Evolutionary conservation across 495 filamentous ascomycete species (phyloP).

Genomic region (Penicillium coprophilum): DNA sequence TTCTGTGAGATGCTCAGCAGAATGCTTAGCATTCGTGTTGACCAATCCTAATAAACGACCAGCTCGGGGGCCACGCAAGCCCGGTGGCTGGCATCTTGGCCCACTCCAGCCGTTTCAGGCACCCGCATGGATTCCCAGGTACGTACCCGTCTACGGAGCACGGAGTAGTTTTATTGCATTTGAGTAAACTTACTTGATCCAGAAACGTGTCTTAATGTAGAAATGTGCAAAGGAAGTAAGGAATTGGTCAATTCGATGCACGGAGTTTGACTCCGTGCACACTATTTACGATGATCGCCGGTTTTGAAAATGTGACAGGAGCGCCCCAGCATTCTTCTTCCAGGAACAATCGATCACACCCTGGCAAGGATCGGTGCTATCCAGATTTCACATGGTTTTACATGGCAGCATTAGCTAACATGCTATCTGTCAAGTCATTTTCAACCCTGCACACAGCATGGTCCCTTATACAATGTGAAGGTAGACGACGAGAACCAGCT

Average conservation of each 20-base stretch:
- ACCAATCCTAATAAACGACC: conserved; percentile 16
- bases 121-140: conserved; percentile 13
- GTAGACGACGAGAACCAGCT: background rate
- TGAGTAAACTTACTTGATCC: background rate
- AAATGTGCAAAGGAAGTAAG: background rate
- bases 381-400: background rate
- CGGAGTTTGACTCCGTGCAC: too few relatives aligned
- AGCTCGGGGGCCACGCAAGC: conserved; percentile 25
- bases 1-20: conserved; percentile 12
- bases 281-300: conserved; percentile 4
- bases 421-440: background rate
- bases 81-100: conserved; percentile 23
- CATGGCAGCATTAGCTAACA: background rate
- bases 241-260: too few relatives aligned
- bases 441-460: background rate
- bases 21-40: conserved; percentile 28
- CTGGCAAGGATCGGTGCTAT: background rate
- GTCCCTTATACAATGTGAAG: background rate
- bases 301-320: conserved; percentile 20
- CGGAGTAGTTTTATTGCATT: too few relatives aligned
- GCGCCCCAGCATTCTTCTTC: conserved; percentile 17
- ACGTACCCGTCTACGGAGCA: conserved; percentile 17
- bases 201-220: background rate
- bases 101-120: conserved; percentile 4
- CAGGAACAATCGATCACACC: conserved; percentile 3